A percentile compares a stretch with the other conserved stretches of the same genome.
Conservation (phyloP, 2,329 filamentous ascomycete species). For the Colletotrichum echinochloae region DNA sequence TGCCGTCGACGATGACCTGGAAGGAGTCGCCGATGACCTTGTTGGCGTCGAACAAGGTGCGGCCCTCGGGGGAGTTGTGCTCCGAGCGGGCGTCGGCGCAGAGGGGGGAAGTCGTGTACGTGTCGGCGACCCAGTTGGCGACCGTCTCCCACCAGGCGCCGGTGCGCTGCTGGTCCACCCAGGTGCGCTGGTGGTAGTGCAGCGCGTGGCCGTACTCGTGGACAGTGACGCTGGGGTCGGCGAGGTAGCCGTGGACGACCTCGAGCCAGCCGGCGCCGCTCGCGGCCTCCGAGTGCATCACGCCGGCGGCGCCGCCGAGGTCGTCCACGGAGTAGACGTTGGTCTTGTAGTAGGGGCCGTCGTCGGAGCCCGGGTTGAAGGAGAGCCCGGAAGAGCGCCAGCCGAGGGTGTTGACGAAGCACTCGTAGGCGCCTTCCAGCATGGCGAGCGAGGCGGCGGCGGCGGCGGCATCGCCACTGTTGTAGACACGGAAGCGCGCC, state of each 20-base stretch:
- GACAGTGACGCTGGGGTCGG: slow-evolving; percentile 55
- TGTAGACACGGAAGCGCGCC: slow-evolving; percentile 56
- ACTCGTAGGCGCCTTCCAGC: slow-evolving; percentile 60
- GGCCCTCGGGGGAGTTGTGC: slow-evolving; percentile 50
- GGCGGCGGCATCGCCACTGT: slow-evolving; percentile 42
- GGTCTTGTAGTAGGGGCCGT: slow-evolving; percentile 58
- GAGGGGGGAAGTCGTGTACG: slow-evolving; percentile 58
- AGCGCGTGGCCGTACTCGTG: slow-evolving; percentile 64
- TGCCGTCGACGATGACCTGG: slow-evolving; percentile 62
- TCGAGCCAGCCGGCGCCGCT: slow-evolving; percentile 58
- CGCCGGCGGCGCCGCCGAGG: slow-evolving; percentile 55
- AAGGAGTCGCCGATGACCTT: slow-evolving; percentile 61
- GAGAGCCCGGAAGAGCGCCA: slow-evolving; percentile 55
- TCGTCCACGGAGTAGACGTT: slow-evolving; percentile 58
- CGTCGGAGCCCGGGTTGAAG: slow-evolving; percentile 49
- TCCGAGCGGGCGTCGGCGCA: slow-evolving; percentile 55
- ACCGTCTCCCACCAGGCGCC: slow-evolving; percentile 65
- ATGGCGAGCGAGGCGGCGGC: slow-evolving; percentile 50
- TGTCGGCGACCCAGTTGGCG: slow-evolving; percentile 63
- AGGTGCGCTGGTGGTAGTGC: slow-evolving; percentile 57
- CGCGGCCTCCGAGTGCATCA: slow-evolving; percentile 54
- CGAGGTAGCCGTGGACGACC: slow-evolving; percentile 55
- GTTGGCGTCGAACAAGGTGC: slow-evolving; percentile 55
- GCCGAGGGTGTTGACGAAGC: slow-evolving; percentile 52
- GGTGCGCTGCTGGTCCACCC: slow-evolving; percentile 59